Conservation (phyloP, 805 yeast species). For the Yarrowia bubula region DNA sequence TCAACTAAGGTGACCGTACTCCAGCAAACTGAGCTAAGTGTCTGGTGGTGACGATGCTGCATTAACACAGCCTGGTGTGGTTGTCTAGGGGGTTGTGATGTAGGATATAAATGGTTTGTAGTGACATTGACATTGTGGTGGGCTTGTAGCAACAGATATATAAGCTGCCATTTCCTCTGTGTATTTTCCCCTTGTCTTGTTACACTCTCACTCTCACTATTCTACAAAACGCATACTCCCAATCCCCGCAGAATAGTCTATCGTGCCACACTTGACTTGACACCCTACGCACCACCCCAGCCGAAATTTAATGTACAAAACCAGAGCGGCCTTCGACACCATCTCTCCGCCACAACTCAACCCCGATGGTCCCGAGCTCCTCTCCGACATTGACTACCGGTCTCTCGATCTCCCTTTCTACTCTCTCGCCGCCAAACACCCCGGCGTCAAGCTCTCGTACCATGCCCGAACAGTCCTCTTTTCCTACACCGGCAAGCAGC, state of each 20-base stretch:
- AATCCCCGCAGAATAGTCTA: constrained; percentile 21
- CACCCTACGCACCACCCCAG: background rate
- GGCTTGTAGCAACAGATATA: too few relatives aligned
- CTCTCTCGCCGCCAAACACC: constrained; percentile 25
- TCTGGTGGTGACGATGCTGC: too few relatives aligned
- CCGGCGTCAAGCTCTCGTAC: constrained; percentile 20
- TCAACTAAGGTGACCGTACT: too few relatives aligned
- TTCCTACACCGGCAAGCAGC: constrained; percentile 19
- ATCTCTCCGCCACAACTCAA: constrained; percentile 16
- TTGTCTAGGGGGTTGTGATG: too few relatives aligned
- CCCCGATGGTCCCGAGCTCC: constrained; percentile 13
- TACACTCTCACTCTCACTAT: background rate
- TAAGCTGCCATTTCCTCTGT: too few relatives aligned
- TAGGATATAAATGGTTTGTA: too few relatives aligned
- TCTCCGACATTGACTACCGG: constrained; percentile 22
- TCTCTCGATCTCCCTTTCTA: constrained; percentile 25
- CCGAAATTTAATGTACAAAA: constrained; percentile 22
- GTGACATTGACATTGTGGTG: too few relatives aligned
- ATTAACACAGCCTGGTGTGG: too few relatives aligned
- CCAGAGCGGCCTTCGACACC: constrained; percentile 27
- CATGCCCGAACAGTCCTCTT: constrained; percentile 15
- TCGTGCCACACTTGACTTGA: background rate
- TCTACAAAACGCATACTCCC: background rate
- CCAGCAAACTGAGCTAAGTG: too few relatives aligned
- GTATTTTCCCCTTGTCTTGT: background rate